Evolutionary conservation across 2,329 filamentous ascomycete species (phyloP).

Genomic region (Apiospora sp.): DNA sequence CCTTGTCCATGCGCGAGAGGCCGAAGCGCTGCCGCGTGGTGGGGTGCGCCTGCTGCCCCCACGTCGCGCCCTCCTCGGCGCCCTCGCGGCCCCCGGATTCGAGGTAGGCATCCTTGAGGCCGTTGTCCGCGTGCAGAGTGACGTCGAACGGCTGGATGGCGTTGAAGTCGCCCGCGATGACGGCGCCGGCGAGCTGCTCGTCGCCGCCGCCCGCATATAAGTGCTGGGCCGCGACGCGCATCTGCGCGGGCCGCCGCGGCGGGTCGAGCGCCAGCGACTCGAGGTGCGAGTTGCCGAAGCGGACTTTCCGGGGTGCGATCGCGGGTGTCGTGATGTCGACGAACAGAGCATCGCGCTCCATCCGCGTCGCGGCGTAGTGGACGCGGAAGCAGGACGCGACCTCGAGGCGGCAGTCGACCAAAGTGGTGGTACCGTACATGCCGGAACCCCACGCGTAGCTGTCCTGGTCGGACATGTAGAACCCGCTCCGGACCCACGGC

Average conservation of each 20-base stretch:
- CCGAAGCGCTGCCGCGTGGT: conserved; percentile 51
- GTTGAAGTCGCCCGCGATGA: conserved; percentile 63
- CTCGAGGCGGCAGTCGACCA: conserved; percentile 54
- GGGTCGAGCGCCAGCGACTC: conserved; percentile 39
- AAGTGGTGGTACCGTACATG: conserved; percentile 58
- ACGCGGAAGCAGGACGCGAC: conserved; percentile 55
- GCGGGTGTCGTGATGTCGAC: conserved; percentile 53
- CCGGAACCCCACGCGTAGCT: conserved; percentile 49
- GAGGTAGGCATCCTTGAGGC: conserved; percentile 60
- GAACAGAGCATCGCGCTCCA: conserved; percentile 60
- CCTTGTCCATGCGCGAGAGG: conserved; percentile 60
- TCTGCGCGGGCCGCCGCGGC: conserved; percentile 37
- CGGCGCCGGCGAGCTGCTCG: conserved; percentile 45
- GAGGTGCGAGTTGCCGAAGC: conserved; percentile 41
- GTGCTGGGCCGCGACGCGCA: conserved; percentile 32
- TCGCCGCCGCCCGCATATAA: conserved; percentile 29
- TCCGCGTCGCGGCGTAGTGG: conserved; percentile 52
- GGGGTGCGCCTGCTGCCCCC: conserved; percentile 60
- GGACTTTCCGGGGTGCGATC: conserved; percentile 27
- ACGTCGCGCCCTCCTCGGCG: conserved; percentile 56
- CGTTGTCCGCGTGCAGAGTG: conserved; percentile 53
- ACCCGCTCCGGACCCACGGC: conserved; percentile 54
- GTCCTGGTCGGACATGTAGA: conserved; percentile 56
- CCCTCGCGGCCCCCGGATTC: conserved; percentile 56
- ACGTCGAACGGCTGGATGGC: conserved; percentile 61